Percentiles rank a stretch among this genome's conserved stretches.
Evolutionary conservation across 495 filamentous ascomycete genomes (phyloP).

Genomic region (Lineolata rhizophorae): DNA sequence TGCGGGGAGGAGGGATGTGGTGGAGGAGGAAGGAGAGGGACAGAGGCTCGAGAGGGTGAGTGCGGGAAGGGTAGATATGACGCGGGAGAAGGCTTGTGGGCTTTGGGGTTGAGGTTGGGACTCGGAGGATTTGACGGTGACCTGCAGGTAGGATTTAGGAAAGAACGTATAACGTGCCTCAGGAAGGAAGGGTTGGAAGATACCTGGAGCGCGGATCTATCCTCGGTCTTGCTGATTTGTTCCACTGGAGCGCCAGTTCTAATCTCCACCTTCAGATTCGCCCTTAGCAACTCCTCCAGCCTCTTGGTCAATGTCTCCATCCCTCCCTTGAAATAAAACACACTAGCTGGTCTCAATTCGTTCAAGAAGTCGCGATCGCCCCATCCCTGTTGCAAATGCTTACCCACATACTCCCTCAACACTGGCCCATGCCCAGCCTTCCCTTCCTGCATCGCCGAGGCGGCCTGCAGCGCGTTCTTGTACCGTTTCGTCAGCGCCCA

Average conservation of each 20-base stretch:
- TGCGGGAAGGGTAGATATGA: constrained; percentile 49
- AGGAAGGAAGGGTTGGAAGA: too few relatives aligned
- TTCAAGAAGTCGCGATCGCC: constrained; percentile 7
- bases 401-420: constrained; percentile 8
- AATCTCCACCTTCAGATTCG: constrained; percentile 30
- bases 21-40: constrained; percentile 13
- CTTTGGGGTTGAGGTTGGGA: constrained; percentile 1
- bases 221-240: constrained; percentile 1
- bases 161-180: too few relatives aligned
- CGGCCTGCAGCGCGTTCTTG: constrained; percentile 15
- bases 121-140: constrained; percentile 1
- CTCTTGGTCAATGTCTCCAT: constrained; percentile 28
- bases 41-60: constrained; percentile 23
- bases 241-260: constrained; percentile 23
- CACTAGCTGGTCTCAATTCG: constrained; percentile 19
- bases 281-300: constrained; percentile 23
- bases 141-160: too few relatives aligned
- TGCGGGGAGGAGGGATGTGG: constrained; percentile 14
- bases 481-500: constrained; percentile 28
- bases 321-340: constrained; percentile 39
- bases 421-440: too few relatives aligned
- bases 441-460: constrained; percentile 2
- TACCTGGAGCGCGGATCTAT: neutral
- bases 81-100: constrained; percentile 22
- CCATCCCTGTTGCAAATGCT: neutral